A percentile compares a stretch with the other conserved stretches of the same genome.
These are phyloP conservation scores for Trichophyton simii DNA, from an alignment of 2,329 filamentous ascomycete species.

Conservation along the genomic window DNA sequence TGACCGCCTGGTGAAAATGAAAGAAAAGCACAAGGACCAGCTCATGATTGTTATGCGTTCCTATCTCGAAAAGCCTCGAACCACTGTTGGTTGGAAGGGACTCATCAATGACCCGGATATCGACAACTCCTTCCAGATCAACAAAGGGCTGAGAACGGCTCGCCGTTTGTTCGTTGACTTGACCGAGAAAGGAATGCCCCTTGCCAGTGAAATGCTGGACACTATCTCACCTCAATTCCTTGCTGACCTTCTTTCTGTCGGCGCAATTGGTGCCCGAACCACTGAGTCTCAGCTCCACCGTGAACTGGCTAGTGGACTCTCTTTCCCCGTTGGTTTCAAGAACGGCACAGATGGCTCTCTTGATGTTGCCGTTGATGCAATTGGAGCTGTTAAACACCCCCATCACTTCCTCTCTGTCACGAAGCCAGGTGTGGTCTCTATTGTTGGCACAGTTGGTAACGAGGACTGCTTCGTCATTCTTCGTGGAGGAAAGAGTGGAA, in stretches of 20 bases:
- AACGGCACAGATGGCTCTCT: conserved; percentile 94
- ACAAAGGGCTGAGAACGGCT: conserved; percentile 90
- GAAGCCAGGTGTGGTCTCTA: conserved; percentile 90
- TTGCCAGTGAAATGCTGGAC: conserved; percentile 96
- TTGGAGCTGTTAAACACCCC: conserved; percentile 52
- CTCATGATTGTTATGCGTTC: conserved; percentile 93
- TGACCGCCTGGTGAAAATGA: conserved; percentile 63
- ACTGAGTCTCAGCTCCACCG: conserved; percentile 95
- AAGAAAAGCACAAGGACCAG: conserved; percentile 69
- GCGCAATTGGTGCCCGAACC: conserved; percentile 88
- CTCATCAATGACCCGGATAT: conserved; percentile 99
- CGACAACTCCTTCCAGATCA: conserved; percentile 94
- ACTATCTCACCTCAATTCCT: conserved; percentile 98
- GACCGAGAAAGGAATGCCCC: conserved; percentile 76
- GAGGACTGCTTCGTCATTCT: conserved; percentile 97
- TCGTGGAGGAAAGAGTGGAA: conserved; percentile 77
- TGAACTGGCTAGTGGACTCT: conserved; percentile 86
- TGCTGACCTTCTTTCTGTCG: conserved; percentile 86
- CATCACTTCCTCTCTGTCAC: conserved; percentile 99
- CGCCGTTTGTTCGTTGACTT: conserved; percentile 87
- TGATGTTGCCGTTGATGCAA: conserved; percentile 86
- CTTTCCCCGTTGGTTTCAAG: conserved; percentile 98
- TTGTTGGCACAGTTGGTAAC: conserved; percentile 85
- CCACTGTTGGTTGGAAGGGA: conserved; percentile 97
- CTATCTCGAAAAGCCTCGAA: conserved; percentile 97